Conservation (phyloP, 2,329 filamentous ascomycete species). For the Ophiosphaerella herpotricha region DNA sequence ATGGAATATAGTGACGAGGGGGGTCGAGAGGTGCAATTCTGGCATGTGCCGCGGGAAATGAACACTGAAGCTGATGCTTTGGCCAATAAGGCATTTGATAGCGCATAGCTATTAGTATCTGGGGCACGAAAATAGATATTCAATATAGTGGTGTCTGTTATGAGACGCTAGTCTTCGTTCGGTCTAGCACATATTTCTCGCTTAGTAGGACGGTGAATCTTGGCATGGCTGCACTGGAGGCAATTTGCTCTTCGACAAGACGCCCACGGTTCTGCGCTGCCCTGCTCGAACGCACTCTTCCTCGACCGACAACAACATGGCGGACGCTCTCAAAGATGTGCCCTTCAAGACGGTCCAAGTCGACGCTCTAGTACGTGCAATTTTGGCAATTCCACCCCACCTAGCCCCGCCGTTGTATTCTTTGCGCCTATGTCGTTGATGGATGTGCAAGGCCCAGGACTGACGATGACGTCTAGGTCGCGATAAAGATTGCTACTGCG, state of each 20-base stretch:
- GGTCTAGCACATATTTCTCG: constrained; percentile 15
- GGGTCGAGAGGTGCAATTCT: constrained; percentile 31
- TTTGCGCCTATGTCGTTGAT: constrained; percentile 1
- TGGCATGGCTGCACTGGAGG: constrained; percentile 21
- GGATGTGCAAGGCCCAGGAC: constrained; percentile 5
- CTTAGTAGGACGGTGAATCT: constrained; percentile 23
- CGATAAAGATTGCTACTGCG: constrained; percentile 98
- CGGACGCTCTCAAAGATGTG: constrained; percentile 42
- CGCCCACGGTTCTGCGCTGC: constrained; percentile 23
- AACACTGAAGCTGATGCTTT: constrained; percentile 24
- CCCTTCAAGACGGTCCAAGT: constrained; percentile 88
- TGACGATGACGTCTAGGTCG: constrained; percentile 64
- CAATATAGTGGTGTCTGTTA: no score
- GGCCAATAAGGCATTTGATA: constrained; percentile 25
- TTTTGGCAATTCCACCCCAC: constrained; percentile 41
- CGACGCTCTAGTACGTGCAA: constrained; percentile 79
- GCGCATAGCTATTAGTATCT: no score
- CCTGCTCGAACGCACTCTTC: constrained; percentile 9
- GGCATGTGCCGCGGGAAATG: constrained; percentile 24
- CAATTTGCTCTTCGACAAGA: constrained; percentile 23
- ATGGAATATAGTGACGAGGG: constrained; percentile 4
- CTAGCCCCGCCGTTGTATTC: constrained; percentile 33
- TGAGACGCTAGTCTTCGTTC: constrained; percentile 17
- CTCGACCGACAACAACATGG: constrained; percentile 36
- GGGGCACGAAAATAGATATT: no score